Conservation (phyloP, 345 rosid species). For the Acer negundo region DNA sequence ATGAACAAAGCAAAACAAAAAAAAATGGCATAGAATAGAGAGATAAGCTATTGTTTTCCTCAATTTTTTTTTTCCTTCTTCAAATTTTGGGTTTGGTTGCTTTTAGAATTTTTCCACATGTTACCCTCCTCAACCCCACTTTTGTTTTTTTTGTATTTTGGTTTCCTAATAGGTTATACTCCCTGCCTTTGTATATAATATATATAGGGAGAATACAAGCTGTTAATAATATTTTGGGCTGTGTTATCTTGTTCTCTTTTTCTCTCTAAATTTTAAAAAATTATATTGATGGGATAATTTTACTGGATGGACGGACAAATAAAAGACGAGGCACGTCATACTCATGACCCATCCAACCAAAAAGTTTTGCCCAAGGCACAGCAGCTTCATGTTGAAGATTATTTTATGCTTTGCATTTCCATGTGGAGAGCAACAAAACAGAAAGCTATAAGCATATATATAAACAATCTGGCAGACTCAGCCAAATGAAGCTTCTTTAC, state of each 20-base stretch:
- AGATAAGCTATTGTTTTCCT: conserved; percentile 8
- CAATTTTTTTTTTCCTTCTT: neutral
- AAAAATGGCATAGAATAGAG: conserved; percentile 11
- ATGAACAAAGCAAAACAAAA: conserved; percentile 25
- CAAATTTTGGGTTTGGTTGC: conserved; percentile 15
- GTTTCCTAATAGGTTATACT: neutral
- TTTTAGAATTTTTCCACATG: conserved; percentile 22
- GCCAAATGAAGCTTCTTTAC: conserved; percentile 26
- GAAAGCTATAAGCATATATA: neutral
- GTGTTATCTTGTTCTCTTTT: conserved; percentile 11
- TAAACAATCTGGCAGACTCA: conserved; percentile 14
- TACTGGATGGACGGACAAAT: neutral
- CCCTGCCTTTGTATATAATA: conserved; percentile 35
- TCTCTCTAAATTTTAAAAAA: neutral
- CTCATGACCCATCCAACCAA: neutral
- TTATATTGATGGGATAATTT: neutral
- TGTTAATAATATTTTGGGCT: conserved; percentile 32
- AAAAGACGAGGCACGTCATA: too few species aligned
- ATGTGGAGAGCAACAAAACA: conserved; percentile 38
- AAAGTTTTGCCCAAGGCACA: conserved; percentile 6
- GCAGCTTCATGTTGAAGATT: too few species aligned
- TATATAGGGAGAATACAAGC: conserved; percentile 29
- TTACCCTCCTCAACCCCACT: neutral
- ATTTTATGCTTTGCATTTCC: conserved; percentile 24
- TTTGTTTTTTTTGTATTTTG: neutral